Evolutionary conservation across 1,284 basidiomycete genomes (phyloP).

Genomic region (Ceratobasidium theobromae): DNA sequence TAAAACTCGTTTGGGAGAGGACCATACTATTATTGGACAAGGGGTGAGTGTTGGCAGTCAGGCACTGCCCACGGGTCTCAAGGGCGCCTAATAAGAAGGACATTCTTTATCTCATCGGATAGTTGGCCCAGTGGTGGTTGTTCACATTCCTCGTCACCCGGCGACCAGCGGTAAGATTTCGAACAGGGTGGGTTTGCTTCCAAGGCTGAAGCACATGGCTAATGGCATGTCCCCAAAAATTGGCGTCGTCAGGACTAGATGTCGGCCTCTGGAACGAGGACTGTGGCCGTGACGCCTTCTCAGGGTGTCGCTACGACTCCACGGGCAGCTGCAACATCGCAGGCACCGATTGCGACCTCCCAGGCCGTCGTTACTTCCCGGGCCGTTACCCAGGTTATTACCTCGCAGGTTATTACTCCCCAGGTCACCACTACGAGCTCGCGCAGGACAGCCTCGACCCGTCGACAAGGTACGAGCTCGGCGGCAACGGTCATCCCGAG

Average conservation of each 20-base stretch:
- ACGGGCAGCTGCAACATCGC: background rate
- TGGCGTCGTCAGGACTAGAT: too few relatives aligned
- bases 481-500: background rate
- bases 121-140: background rate
- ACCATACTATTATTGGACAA: background rate
- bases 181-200: slow-evolving; percentile 6
- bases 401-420: too few relatives aligned
- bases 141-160: background rate
- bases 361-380: background rate
- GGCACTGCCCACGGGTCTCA: background rate
- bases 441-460: background rate
- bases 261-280: background rate
- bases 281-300: too few relatives aligned
- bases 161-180: background rate
- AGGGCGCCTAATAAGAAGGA: background rate
- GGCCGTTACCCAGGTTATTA: too few relatives aligned
- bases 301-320: too few relatives aligned
- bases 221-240: background rate
- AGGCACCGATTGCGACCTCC: background rate
- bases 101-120: background rate
- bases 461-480: background rate
- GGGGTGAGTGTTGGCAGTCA: background rate
- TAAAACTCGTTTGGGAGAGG: too few relatives aligned
- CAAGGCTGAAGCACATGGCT: background rate
- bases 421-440: background rate